Evolutionary conservation across 495 filamentous ascomycete genomes (phyloP), one percentile per base, ranked within the genome.

Genomic region (Xylaria sp.): DNA sequence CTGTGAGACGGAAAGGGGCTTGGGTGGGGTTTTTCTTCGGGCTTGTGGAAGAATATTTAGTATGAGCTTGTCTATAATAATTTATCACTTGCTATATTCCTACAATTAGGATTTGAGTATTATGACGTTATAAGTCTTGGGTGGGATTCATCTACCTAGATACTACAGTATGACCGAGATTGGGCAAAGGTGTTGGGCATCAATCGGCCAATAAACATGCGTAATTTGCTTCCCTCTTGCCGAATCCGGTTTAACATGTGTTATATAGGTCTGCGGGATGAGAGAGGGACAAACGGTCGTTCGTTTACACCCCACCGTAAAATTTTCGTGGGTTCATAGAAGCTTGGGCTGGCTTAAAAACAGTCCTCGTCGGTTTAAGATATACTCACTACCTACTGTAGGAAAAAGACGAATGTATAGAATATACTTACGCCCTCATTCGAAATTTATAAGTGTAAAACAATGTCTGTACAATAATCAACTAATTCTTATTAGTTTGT

Each of bases 271-370:
- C 19, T 11, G n/a, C 3, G 2, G 8, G 57, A n/a, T 61, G 14
- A 29, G 31, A 7, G 8, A 37, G 2, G 9, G 12, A 29, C 7
- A n/a, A 5, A 7, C 3, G 12, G 5, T 24, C 11, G 21, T 17
- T 44, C 8, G 35, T 41, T 26, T 31, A 44, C n/a, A 19, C 71
- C 69, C 74, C 71, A 61, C 71, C 24, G 70, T 68, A 73, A 74
- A 74, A 65, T 75, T 74, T 76, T 73, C 73, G 50, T 53, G 62
- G 64, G n/a, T 4, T 62, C n/a, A n/a, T n/a, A n/a, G 73, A 67
- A 72, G 68, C 61, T 71, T 31, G 52, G 52, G 50, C 9, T 55
- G 52, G 26, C 12, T 55, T 7, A 29, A 15, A 6, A 37, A 8
- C 3, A 37, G 35, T n/a, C n/a, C n/a, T n/a, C n/a, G n/a, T n/a